Evolutionary conservation across 148 eudicot genomes (phyloP).

Genomic region (Fagopyrum tataricum): DNA sequence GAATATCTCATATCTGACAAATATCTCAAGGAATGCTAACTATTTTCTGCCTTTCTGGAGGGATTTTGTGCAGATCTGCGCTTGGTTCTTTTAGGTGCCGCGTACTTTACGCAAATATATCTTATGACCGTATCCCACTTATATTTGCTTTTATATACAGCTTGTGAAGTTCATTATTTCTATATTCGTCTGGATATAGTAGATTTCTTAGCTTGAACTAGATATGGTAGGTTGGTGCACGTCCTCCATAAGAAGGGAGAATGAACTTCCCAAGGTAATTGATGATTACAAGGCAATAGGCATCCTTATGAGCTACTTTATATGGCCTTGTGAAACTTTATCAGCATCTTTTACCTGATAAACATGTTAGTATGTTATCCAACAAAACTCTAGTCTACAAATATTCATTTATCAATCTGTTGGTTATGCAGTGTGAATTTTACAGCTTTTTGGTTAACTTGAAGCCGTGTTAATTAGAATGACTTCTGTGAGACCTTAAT

Average conservation of each 20-base stretch:
- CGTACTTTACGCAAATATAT: conserved; percentile 78
- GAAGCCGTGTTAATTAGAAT: neutral
- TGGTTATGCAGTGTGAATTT: neutral
- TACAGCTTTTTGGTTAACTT: neutral
- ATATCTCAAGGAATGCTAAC: conserved; percentile 15
- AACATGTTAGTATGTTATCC: neutral
- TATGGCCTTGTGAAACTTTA: neutral
- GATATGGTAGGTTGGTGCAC: conserved; percentile 99
- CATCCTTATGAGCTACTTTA: neutral
- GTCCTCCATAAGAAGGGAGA: conserved; percentile 88
- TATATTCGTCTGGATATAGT: conserved; percentile 6
- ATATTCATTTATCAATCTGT: neutral
- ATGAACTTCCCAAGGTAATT: conserved; percentile 74
- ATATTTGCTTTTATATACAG: neutral
- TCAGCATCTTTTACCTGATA: neutral
- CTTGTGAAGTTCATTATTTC: neutral
- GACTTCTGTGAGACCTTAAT: neutral
- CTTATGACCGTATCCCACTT: conserved; percentile 90
- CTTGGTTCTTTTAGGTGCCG: conserved; percentile 87
- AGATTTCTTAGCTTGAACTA: conserved; percentile 36
- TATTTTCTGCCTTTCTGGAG: neutral
- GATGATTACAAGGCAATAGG: neutral
- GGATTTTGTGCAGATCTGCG: conserved; percentile 64
- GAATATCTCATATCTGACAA: neutral
- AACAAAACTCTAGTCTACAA: neutral